Base-by-base conservation (phyloP, 2,329 filamentous ascomycete species). In the Sporothrix schenckii region DNA sequence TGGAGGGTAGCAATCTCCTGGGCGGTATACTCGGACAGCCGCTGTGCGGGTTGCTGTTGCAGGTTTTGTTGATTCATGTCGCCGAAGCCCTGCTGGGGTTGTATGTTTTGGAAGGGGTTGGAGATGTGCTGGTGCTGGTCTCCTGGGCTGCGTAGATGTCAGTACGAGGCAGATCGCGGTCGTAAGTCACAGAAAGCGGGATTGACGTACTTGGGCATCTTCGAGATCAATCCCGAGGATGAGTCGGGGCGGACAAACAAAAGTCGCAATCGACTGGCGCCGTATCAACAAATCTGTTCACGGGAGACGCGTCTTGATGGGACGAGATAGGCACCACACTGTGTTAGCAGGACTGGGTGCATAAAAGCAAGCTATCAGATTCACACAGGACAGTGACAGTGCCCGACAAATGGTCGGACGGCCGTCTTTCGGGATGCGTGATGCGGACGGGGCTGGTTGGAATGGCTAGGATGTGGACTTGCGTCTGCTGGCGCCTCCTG, bases 1-100 rank as follows among this genome's bases (percentile, higher is more conserved):
- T 97, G 92, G 16, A 99, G 84, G 0, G 92, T 94, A 27, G 93
- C 93, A 71, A 97, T 94, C 78, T 99, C 91, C 75, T 88, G 85
- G n/a, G 94, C 93, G 0, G 93, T 97, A 82, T 92, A 99, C 77
- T 92, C 88, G 68, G 87, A 90, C 41, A 97, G 86, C 54, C 87
- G 88, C 66, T 86, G 63, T 1, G n/a, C 56, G 3, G 54, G 87
- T 77, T 85, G 86, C 54, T 50, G 63, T 44, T 54, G n/a, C 19
- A 63, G 44, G 1, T 39, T 39, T 34, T 60, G 70, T 47, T 66
- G 70, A 1, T 53, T 50, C 60, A 61, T 52, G 54, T 53, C 67
- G 47, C 47, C 47, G 39, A 68, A 41, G 47, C 44, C 44, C 65
- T 70, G 69, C 27, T 66, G 58, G 39, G 58, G 58, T n/a, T 63